A percentile compares a stretch with the other conserved stretches of the same genome.
Conservation (phyloP, 1,284 basidiomycete species). For the Boletus semigastroideus region DNA sequence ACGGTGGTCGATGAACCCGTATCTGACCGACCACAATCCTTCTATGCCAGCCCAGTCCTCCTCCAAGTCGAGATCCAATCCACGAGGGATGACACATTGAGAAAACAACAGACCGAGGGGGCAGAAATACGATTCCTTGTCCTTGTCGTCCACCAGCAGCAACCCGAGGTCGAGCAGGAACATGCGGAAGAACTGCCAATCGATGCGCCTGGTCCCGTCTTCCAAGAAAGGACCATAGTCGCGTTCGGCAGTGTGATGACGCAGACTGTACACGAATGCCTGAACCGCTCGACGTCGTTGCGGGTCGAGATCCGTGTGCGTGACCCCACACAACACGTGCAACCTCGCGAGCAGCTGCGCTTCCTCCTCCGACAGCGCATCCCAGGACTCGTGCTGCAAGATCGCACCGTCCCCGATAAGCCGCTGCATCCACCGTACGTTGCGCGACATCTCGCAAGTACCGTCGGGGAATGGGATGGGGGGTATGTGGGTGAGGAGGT, state of each 20-base stretch:
- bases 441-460: constrained; percentile 41
- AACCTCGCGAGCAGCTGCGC: constrained; percentile 48
- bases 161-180: constrained; percentile 58
- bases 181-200: constrained; percentile 60
- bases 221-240: constrained; percentile 57
- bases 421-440: constrained; percentile 51
- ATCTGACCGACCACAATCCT: constrained; percentile 60
- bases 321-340: constrained; percentile 57
- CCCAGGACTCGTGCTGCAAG: constrained; percentile 39
- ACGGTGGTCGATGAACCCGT: constrained; percentile 68
- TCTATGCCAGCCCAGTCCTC: constrained; percentile 65
- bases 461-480: constrained; percentile 34
- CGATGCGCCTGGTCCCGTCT: constrained; percentile 44
- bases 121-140: constrained; percentile 36
- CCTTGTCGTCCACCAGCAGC: constrained; percentile 40
- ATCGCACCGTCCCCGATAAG: constrained; percentile 44
- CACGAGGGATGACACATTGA: constrained; percentile 47
- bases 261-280: constrained; percentile 58
- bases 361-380: constrained; percentile 36
- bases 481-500: constrained; percentile 43
- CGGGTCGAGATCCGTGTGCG: constrained; percentile 38
- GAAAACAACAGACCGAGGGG: constrained; percentile 55
- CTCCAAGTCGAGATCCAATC: constrained; percentile 36
- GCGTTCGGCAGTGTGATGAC: constrained; percentile 50
- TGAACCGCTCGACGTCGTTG: constrained; percentile 42